Evolutionary conservation across 306 rosid species (phyloP).

Genomic region (Begonia masoniana): DNA sequence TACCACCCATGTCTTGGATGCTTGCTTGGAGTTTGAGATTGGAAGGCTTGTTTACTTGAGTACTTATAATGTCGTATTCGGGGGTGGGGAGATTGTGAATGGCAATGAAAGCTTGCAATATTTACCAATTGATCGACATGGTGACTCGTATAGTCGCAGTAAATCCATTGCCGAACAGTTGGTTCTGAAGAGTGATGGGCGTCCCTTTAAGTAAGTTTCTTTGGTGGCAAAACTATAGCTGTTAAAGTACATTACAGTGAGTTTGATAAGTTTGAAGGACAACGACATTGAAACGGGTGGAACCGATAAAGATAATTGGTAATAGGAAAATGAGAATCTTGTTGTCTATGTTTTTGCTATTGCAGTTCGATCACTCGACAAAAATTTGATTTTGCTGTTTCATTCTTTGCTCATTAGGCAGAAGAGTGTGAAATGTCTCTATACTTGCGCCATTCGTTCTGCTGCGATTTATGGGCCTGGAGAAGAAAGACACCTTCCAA

Average conservation of each 20-base stretch:
- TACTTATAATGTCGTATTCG: constrained; percentile 78
- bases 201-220: constrained; percentile 34
- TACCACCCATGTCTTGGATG: constrained; percentile 62
- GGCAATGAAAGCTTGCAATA: constrained; percentile 70
- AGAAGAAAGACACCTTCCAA: constrained; percentile 88
- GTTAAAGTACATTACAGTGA: too few relatives aligned
- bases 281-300: too few relatives aligned
- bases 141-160: constrained; percentile 67
- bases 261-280: too few relatives aligned
- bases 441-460: constrained; percentile 81
- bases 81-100: constrained; percentile 54
- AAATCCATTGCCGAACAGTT: constrained; percentile 90
- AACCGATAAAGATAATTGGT: too few relatives aligned
- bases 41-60: constrained; percentile 74
- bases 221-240: too few relatives aligned
- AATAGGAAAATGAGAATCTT: too few relatives aligned
- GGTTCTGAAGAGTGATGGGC: constrained; percentile 65
- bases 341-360: too few relatives aligned
- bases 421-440: constrained; percentile 34
- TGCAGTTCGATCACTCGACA: too few relatives aligned
- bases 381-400: too few relatives aligned
- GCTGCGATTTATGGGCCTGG: constrained; percentile 95
- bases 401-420: constrained; percentile 23
- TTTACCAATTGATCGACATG: constrained; percentile 63
- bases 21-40: constrained; percentile 53